Conservation (phyloP, 768 basidiomycete species). For the Suillus subaureus region DNA sequence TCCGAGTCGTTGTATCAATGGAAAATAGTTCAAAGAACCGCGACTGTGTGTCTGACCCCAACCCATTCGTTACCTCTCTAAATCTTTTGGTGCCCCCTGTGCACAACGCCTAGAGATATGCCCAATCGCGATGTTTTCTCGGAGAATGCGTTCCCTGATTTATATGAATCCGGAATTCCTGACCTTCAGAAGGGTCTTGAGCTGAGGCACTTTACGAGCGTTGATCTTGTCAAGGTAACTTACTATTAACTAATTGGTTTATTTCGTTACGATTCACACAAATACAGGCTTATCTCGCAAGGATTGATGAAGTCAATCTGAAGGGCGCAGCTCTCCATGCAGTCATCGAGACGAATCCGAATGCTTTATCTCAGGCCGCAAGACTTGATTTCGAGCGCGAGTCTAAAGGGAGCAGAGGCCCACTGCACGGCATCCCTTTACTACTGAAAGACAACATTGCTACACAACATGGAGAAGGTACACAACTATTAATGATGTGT, state of each 20-base stretch:
- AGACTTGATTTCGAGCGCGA: slow-evolving; percentile 51
- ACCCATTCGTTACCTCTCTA: slow-evolving; percentile 10
- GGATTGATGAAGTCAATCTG: slow-evolving; percentile 68
- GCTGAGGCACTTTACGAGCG: slow-evolving; percentile 55
- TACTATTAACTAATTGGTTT: neutral
- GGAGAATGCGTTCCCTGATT: slow-evolving; percentile 46
- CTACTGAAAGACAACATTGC: slow-evolving; percentile 53
- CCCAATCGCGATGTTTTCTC: slow-evolving; percentile 2
- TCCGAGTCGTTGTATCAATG: slow-evolving; percentile 23
- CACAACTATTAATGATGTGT: neutral
- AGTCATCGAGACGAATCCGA: slow-evolving; percentile 61
- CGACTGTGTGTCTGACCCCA: neutral
- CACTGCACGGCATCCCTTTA: slow-evolving; percentile 61
- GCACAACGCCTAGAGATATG: slow-evolving; percentile 19
- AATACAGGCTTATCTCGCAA: slow-evolving; percentile 60
- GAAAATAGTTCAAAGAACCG: slow-evolving; percentile 10
- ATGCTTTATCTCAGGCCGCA: slow-evolving; percentile 54
- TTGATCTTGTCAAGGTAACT: slow-evolving; percentile 61
- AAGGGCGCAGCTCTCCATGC: slow-evolving; percentile 60
- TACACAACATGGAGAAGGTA: slow-evolving; percentile 34
- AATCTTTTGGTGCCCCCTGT: slow-evolving; percentile 6
- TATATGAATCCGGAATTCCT: slow-evolving; percentile 61
- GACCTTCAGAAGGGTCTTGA: slow-evolving; percentile 59
- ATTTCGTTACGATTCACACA: neutral
- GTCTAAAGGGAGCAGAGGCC: slow-evolving; percentile 43